These are phyloP conservation scores for Scortechinia acanthostroma DNA, from an alignment of 2,329 filamentous ascomycete genomes.

Conservation along the genomic window DNA sequence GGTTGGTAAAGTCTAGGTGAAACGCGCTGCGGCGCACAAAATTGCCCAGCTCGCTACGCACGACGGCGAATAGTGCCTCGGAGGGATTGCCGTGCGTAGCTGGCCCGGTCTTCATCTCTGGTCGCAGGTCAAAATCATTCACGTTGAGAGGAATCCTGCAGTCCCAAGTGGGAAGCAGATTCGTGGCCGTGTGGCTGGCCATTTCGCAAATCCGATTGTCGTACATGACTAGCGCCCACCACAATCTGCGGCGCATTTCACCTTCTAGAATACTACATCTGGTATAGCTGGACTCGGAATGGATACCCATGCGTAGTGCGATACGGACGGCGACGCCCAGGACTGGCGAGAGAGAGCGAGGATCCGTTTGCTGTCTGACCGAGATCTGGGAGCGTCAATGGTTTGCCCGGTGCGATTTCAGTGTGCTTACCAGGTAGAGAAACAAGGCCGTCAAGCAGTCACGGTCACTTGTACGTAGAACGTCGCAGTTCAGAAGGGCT, in stretches of 20 bases:
- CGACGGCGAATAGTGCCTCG: conserved; percentile 27
- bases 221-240: conserved; percentile 67
- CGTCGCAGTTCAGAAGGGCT: conserved; percentile 58
- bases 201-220: conserved; percentile 66
- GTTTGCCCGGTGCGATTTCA: too few species aligned
- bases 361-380: conserved; percentile 49
- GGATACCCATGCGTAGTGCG: conserved; percentile 62
- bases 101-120: conserved; percentile 24
- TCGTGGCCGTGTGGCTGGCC: conserved; percentile 34
- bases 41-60: conserved; percentile 26
- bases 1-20: conserved; percentile 32
- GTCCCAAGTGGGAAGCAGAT: conserved; percentile 27
- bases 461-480: conserved; percentile 60
- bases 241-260: conserved; percentile 65
- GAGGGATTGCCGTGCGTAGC: conserved; percentile 15
- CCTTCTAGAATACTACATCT: too few species aligned
- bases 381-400: conserved; percentile 34
- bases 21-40: conserved; percentile 24
- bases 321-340: conserved; percentile 62
- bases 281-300: conserved; percentile 46
- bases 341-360: conserved; percentile 50
- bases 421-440: conserved; percentile 51
- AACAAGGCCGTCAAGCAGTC: conserved; percentile 62
- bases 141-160: conserved; percentile 20
- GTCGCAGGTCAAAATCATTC: conserved; percentile 27